Evolutionary conservation across 129 eudicot species (phyloP).

Genomic region (Mikania micrantha): DNA sequence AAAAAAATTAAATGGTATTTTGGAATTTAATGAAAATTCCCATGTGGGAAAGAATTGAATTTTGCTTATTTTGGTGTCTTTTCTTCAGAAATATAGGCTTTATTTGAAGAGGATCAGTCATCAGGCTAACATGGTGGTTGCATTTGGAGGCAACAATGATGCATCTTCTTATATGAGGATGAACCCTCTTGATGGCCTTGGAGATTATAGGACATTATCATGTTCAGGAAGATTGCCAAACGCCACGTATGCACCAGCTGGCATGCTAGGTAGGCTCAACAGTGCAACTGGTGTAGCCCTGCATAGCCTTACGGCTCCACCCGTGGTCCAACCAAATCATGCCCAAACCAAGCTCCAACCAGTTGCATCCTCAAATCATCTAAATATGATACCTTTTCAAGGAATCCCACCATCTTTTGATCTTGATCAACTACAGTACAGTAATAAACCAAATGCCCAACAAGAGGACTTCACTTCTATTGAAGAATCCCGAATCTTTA

Average conservation of each 20-base stretch:
- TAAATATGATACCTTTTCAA: slow-evolving; percentile 45
- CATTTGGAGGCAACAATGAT: slow-evolving; percentile 59
- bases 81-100: slow-evolving; percentile 76
- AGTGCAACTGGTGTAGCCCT: slow-evolving; percentile 58
- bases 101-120: slow-evolving; percentile 82
- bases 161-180: slow-evolving; percentile 50
- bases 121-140: slow-evolving; percentile 74
- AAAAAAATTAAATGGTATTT: background rate
- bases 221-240: slow-evolving; percentile 45
- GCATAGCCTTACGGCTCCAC: slow-evolving; percentile 49
- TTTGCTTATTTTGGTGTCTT: slow-evolving; percentile 15
- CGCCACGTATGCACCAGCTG: slow-evolving; percentile 34
- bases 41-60: background rate
- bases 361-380: slow-evolving; percentile 34
- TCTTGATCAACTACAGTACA: slow-evolving; percentile 41
- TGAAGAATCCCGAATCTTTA: slow-evolving; percentile 36
- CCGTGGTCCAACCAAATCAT: slow-evolving; percentile 42
- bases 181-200: slow-evolving; percentile 51
- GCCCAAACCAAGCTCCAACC: slow-evolving; percentile 55
- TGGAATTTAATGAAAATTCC: background rate
- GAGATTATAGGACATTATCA: slow-evolving; percentile 47
- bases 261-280: slow-evolving; percentile 69
- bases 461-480: slow-evolving; percentile 31
- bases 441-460: slow-evolving; percentile 25
- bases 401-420: slow-evolving; percentile 58